Conservation (phyloP, 2,329 filamentous ascomycete genomes). For the Diaporthe ilicicola region DNA sequence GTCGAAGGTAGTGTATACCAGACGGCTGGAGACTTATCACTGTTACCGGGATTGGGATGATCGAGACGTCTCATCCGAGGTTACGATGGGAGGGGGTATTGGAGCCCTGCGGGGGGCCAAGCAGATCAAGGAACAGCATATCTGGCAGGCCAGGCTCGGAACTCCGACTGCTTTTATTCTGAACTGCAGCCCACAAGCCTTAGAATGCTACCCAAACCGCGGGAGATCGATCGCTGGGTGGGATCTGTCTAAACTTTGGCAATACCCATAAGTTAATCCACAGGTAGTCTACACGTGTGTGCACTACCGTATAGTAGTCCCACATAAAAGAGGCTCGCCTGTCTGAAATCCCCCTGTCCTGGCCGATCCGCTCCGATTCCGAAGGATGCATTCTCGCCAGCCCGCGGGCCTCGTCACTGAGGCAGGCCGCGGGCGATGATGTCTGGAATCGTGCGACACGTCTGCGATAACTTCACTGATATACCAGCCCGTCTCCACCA, state of each 20-base stretch:
- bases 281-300: too few species aligned
- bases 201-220: conserved; percentile 2
- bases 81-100: neutral
- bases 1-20: neutral
- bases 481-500: conserved; percentile 1
- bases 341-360: neutral
- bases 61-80: neutral
- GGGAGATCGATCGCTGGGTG: conserved; percentile 7
- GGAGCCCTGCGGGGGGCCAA: neutral
- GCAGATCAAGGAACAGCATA: neutral
- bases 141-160: neutral
- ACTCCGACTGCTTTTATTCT: neutral
- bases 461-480: neutral
- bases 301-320: too few species aligned
- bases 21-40: neutral
- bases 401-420: neutral
- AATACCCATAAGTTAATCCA: neutral
- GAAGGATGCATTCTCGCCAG: neutral
- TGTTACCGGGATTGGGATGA: neutral
- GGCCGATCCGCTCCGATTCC: neutral
- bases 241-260: conserved; percentile 2
- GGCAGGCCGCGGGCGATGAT: neutral
- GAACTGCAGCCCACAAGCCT: neutral
- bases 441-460: neutral
- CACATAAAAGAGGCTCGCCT: neutral